Evolutionary conservation across 1,284 basidiomycete genomes (phyloP), one percentile per base, ranked within the genome.

Genomic region (Acaromyces ingoldii): DNA sequence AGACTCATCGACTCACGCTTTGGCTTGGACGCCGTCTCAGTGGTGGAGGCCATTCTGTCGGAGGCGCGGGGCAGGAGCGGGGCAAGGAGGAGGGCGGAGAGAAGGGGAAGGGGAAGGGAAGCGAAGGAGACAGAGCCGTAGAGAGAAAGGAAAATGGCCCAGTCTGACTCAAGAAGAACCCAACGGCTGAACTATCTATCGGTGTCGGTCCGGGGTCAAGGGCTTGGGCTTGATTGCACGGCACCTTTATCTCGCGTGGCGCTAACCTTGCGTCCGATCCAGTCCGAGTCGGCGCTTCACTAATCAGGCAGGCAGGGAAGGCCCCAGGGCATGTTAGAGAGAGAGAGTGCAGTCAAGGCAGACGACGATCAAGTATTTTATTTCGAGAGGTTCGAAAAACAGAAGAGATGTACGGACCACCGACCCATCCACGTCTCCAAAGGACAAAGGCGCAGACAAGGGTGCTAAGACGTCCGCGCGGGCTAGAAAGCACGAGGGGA

Each of bases 321-420:
- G n/a, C n/a, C n/a, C n/a, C n/a, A n/a, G n/a, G n/a, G n/a, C n/a
- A 7, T 17, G 24, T 37, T 22, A 22, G 36, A 7, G 4, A 4
- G 4, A 7, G 6, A 7, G 24, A 37, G 4, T 17, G 36, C 7
- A 37, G 36, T 22, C 24, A 17, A 37, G 17, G 7, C 24, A 37
- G 24, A 17, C 36, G 36, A 4, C 24, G 17, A 17, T 37, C 17
- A 7, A 22, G 24, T 37, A 17, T 4, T 17, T 17, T 37, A 22
- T 17, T 37, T 37, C 17, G 24, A 37, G n/a, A n/a, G n/a, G n/a
- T n/a, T 37, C 7, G 17, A 17, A 17, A 22, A 17, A 37, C 3
- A 37, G 24, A 37, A 37, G 36, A 22, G 36, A 37, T 37, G 36
- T 37, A 37, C 36, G 36, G 24, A 37, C 36, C 24, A 37, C 36